Percentiles rank a stretch among this genome's conserved stretches.
Conservation (phyloP, 2,329 filamentous ascomycete species). For the Aurifilum marmelostoma region DNA sequence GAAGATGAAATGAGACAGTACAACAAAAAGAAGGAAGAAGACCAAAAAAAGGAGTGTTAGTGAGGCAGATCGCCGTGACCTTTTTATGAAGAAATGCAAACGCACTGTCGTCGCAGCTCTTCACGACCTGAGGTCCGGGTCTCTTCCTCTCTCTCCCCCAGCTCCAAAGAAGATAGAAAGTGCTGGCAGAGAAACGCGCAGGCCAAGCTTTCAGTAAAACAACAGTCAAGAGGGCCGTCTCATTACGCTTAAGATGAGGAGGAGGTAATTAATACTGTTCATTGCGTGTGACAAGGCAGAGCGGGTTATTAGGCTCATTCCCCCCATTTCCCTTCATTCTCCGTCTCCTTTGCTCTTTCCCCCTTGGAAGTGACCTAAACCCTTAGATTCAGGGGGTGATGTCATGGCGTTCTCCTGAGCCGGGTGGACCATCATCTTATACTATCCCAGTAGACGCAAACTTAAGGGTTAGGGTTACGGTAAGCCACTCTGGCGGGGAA, state of each 20-base stretch:
- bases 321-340: background rate
- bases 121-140: background rate
- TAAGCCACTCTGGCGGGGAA: too few relatives aligned
- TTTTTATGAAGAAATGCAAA: background rate
- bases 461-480: slow-evolving; percentile 5
- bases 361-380: background rate
- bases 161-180: too few relatives aligned
- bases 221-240: background rate
- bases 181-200: background rate
- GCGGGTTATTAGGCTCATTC: slow-evolving; percentile 2
- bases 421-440: slow-evolving; percentile 4
- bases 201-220: background rate
- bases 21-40: too few relatives aligned
- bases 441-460: background rate
- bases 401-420: slow-evolving; percentile 13
- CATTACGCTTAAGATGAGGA: slow-evolving; percentile 17
- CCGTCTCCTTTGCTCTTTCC: background rate
- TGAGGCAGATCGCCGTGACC: background rate
- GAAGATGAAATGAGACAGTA: background rate
- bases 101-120: background rate
- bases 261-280: slow-evolving; percentile 1
- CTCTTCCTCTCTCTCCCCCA: background rate
- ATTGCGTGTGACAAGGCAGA: background rate
- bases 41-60: background rate
- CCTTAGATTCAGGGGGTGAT: slow-evolving; percentile 5